A percentile compares a stretch with the other conserved stretches of the same genome.
phyloP scores from a whole-genome alignment of 495 filamentous ascomycete genomes.

The Tuber umbilicatum region DNA sequence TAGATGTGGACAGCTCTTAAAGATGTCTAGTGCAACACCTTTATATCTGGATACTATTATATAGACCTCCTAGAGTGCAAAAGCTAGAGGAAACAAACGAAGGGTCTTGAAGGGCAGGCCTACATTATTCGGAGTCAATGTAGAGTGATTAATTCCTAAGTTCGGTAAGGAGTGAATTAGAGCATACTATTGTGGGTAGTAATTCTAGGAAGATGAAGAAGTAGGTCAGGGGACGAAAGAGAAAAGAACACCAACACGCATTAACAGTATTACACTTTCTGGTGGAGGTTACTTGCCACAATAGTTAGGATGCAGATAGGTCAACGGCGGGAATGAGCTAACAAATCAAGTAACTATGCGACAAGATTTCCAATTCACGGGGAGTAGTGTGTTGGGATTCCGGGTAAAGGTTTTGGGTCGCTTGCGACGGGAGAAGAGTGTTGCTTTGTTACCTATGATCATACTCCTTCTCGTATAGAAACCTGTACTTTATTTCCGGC shows the following conservation, averaged over 20 bases:
- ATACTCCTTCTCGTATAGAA: constrained; percentile 94
- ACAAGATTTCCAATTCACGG: constrained; percentile 47
- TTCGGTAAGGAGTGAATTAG: constrained; percentile 34
- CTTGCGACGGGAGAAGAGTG: constrained; percentile 76
- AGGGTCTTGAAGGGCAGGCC: constrained; percentile 63
- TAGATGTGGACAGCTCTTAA: constrained; percentile 51
- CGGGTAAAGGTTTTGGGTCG: constrained; percentile 67
- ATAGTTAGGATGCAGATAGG: constrained; percentile 20
- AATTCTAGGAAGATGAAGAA: too few relatives aligned
- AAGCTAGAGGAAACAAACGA: constrained; percentile 53
- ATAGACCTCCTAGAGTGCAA: constrained; percentile 46
- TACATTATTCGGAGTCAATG: constrained; percentile 57
- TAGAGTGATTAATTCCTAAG: constrained; percentile 50
- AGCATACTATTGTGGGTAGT: constrained; percentile 12
- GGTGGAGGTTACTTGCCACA: constrained; percentile 57
- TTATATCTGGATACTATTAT: constrained; percentile 46
- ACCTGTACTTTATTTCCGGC: constrained; percentile 77
- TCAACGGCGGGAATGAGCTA: constrained; percentile 19
- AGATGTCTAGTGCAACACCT: constrained; percentile 45
- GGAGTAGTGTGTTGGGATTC: constrained; percentile 57
- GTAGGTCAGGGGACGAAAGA: constrained; percentile 42
- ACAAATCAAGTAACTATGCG: constrained; percentile 32
- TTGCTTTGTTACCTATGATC: constrained; percentile 29
- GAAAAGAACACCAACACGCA: constrained; percentile 53
- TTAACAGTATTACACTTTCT: constrained; percentile 65